Evolutionary conservation across 2,329 filamentous ascomycete genomes (phyloP), one percentile per base, ranked within the genome.

Genomic region (Thelonectria discophora): DNA sequence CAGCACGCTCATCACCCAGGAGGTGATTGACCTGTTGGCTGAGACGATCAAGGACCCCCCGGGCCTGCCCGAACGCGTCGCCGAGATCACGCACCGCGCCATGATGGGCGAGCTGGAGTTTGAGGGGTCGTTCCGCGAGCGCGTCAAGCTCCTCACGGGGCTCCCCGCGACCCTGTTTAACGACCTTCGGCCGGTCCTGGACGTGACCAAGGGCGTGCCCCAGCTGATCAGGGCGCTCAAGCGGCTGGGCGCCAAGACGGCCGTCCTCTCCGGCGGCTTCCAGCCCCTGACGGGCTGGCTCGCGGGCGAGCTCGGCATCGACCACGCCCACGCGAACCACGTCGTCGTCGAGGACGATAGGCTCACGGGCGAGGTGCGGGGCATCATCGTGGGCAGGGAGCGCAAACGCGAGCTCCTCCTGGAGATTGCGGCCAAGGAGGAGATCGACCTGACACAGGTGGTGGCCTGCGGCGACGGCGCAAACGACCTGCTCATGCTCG

Each of bases 91-190:
- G 0, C 90, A 90, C 62, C 90, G 93, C 34, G 94, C 95, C 37
- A 99, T 99, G 95, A 89, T 94, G 68, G 95, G 95, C 62, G 94
- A 98, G 80, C 83, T 98, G 37, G 94, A 97, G 76, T 99, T 99
- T 70, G 89, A 94, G 54, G 86, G 87, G 0, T 94, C 91, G 1
- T 88, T 99, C 73, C 88, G 89, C 60, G 92, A 91, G 75, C 86
- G 95, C 18, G 93, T 96, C 27, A 85, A 85, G 42, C 83, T 98
- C 45, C 85, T 99, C 42, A 90, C 90, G 70, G 94, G 94, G 32
- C 88, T 97, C 8, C 88, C 91, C 0, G 88, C 85, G 10, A 86
- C 86, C 58, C 89, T 98, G 15, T 97, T 96, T 71, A 88, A 93
- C 61, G 85, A 90, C 62, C 82, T 99, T 40, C 88, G 90, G 69